These are phyloP conservation scores for Arthromyces matolae DNA, from an alignment of 768 basidiomycete genomes.

Conservation along the genomic window DNA sequence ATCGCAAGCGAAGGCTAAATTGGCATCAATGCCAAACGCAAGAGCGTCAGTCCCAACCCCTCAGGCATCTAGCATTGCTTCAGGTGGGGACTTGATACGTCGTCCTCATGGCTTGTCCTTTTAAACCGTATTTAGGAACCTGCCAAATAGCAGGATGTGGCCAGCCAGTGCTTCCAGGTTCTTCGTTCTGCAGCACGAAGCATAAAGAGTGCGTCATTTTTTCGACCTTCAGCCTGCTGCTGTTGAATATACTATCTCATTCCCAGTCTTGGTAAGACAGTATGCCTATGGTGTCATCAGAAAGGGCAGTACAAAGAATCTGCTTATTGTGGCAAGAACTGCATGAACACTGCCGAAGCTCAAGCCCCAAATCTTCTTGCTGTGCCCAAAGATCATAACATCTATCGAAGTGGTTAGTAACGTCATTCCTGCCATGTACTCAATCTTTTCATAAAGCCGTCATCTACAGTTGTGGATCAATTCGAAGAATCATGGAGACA, in stretches of 20 bases:
- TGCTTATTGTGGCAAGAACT: slow-evolving; percentile 57
- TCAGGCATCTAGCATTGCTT: background rate
- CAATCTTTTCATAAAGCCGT: background rate
- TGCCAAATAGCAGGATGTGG: slow-evolving; percentile 53
- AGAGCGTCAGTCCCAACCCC: background rate
- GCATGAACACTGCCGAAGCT: slow-evolving; percentile 49
- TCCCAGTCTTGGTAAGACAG: slow-evolving; percentile 42
- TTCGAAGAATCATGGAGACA: slow-evolving; percentile 71
- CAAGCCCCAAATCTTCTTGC: slow-evolving; percentile 55
- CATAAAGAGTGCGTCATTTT: slow-evolving; percentile 40
- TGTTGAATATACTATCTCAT: background rate
- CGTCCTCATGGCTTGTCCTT: background rate
- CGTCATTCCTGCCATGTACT: background rate
- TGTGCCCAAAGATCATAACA: slow-evolving; percentile 53
- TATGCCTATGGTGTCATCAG: slow-evolving; percentile 57
- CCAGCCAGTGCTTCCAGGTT: slow-evolving; percentile 37
- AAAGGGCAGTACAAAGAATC: slow-evolving; percentile 51
- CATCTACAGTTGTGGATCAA: slow-evolving; percentile 51
- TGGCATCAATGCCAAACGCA: slow-evolving; percentile 24
- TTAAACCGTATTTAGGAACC: slow-evolving; percentile 24
- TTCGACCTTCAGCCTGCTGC: background rate
- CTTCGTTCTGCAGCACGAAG: slow-evolving; percentile 39
- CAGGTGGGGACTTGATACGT: slow-evolving; percentile 14
- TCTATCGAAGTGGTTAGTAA: slow-evolving; percentile 60
- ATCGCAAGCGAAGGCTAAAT: background rate